phyloP scores from a whole-genome alignment of 2,329 filamentous ascomycete genomes.

The Cladosporium sp. region DNA sequence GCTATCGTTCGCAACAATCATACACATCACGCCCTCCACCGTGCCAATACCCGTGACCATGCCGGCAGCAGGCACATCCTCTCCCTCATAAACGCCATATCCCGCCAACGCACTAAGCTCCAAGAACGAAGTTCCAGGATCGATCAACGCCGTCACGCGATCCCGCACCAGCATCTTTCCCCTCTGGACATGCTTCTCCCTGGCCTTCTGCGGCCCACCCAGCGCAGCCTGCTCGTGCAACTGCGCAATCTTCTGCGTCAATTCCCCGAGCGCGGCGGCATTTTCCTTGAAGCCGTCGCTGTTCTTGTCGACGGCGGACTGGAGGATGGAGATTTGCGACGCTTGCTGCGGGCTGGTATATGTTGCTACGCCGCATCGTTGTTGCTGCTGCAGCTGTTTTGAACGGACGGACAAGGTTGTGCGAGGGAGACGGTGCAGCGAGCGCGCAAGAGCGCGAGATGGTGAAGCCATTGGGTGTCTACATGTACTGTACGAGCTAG shows the following conservation, averaged over 20 bases:
- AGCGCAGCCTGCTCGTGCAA: conserved; percentile 67
- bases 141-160: conserved; percentile 81
- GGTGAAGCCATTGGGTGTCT: conserved; percentile 19
- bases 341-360: conserved; percentile 83
- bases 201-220: conserved; percentile 78
- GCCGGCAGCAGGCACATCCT: conserved; percentile 84
- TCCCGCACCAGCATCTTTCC: conserved; percentile 96
- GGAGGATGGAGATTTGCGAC: conserved; percentile 77
- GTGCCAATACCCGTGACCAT: conserved; percentile 92
- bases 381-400: conserved; percentile 9
- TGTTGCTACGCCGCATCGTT: conserved; percentile 60
- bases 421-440: conserved; percentile 12
- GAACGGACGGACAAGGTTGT: conserved; percentile 20
- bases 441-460: conserved; percentile 20
- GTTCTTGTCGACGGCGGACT: conserved; percentile 72
- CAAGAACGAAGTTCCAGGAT: conserved; percentile 86
- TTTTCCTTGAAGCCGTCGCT: conserved; percentile 83
- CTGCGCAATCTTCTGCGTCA: conserved; percentile 67
- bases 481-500: not conserved
- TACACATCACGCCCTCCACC: conserved; percentile 86
- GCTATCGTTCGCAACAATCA: conserved; percentile 94
- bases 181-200: conserved; percentile 81
- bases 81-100: conserved; percentile 80
- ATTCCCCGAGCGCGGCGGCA: conserved; percentile 71
- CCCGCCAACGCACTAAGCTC: conserved; percentile 93